Evolutionary conservation across 2,329 filamentous ascomycete species (phyloP).

Genomic region (Apiospora malaysiana): DNA sequence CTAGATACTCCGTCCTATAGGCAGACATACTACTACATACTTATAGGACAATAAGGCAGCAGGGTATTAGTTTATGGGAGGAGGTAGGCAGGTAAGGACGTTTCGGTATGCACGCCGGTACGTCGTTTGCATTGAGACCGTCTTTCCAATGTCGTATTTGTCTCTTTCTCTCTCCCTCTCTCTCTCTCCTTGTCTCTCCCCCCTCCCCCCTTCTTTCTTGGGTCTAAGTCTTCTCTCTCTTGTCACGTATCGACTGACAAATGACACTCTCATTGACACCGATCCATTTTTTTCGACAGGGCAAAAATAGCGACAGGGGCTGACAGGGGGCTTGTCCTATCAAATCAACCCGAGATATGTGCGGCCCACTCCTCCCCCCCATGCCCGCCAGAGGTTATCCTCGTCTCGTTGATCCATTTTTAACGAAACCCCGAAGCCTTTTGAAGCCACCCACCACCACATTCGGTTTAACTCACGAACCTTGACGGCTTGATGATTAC

Average conservation of each 20-base stretch:
- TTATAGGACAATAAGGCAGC: not conserved
- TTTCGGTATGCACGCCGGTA: not conserved
- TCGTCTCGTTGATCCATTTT: conserved; percentile 9
- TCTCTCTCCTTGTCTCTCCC: not conserved
- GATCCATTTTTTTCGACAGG: not conserved
- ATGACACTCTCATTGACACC: not conserved
- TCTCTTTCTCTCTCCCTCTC: not conserved
- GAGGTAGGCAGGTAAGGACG: not conserved
- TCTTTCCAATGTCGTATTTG: not conserved
- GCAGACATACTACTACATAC: not conserved
- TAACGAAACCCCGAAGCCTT: conserved; percentile 7
- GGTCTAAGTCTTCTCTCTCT: not conserved
- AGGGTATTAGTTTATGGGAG: not conserved
- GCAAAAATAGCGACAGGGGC: conserved; percentile 1
- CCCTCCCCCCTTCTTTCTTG: too few relatives aligned
- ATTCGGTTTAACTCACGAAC: conserved; percentile 1
- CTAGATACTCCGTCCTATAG: not conserved
- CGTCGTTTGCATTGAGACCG: not conserved
- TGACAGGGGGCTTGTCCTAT: not conserved
- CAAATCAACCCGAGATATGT: conserved; percentile 5
- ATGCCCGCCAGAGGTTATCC: not conserved
- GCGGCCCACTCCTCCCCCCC: conserved; percentile 3
- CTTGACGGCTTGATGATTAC: not conserved
- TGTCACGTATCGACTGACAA: conserved; percentile 4
- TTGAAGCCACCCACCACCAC: not conserved